phyloP scores from a whole-genome alignment of 768 basidiomycete genomes.

The Boletus reticuloceps region DNA sequence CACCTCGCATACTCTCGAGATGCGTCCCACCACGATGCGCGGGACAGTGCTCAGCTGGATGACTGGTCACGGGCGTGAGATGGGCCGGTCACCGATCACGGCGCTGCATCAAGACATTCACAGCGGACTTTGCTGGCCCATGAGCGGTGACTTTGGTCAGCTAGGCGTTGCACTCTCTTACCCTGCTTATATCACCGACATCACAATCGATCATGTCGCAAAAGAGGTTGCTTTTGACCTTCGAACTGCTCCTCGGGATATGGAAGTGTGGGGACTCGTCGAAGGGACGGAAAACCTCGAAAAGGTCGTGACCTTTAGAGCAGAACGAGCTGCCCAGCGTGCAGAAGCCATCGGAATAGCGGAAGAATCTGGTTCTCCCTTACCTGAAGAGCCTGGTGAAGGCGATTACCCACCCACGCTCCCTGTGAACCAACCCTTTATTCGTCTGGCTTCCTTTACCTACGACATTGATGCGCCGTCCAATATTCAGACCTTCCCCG shows the following conservation, averaged over 20 bases:
- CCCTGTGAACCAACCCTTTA: conserved; percentile 44
- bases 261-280: conserved; percentile 91
- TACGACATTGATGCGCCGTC: conserved; percentile 55
- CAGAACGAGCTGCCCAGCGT: conserved; percentile 37
- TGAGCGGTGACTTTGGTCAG: conserved; percentile 73
- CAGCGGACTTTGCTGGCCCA: conserved; percentile 93
- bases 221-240: conserved; percentile 80
- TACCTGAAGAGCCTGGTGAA: conserved; percentile 28
- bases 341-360: conserved; percentile 34
- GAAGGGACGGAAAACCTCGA: conserved; percentile 72
- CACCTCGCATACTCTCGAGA: conserved; percentile 76
- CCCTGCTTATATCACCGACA: conserved; percentile 51
- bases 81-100: conserved; percentile 81
- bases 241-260: conserved; percentile 74
- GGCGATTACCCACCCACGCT: conserved; percentile 48
- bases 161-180: conserved; percentile 78
- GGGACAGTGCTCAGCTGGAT: conserved; percentile 52
- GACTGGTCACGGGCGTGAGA: conserved; percentile 58
- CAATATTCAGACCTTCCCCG: conserved; percentile 80
- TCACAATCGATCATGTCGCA: conserved; percentile 89
- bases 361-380: conserved; percentile 26
- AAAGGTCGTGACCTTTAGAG: conserved; percentile 57
- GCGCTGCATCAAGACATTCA: conserved; percentile 85
- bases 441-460: conserved; percentile 67
- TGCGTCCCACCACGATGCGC: conserved; percentile 51